Evolutionary conservation across 2,329 filamentous ascomycete genomes (phyloP), one percentile per base, ranked within the genome.

Genomic region (Talaromyces sp.): DNA sequence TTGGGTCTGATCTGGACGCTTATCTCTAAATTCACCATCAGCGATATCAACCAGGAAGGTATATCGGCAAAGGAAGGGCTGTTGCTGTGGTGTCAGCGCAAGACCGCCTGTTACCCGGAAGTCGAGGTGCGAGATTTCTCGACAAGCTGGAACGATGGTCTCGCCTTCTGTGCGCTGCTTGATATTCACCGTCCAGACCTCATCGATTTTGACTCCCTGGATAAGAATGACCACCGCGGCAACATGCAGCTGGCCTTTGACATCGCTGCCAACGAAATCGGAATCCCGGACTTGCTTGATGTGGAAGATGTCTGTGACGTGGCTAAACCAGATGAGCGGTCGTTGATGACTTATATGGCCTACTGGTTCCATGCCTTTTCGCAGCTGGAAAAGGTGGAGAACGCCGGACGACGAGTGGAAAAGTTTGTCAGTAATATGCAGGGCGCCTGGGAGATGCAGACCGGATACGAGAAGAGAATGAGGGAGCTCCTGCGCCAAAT

Each of bases 281-380:
- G 95, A 56, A 99, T 99, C 63, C 95, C 95, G 16, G 91, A 94
- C 70, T 82, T 99, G 73, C 85, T 99, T 63, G 95, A 99, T 75
- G 95, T 98, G 14, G 95, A 99, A 77, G 95, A 99, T 80, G 95
- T 99, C 23, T 96, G 92, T 75, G 95, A 99, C 74, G 94, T 99
- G 31, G 85, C 92, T 28, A 96, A 95, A 79, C 95, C 95, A 28
- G 95, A 99, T 74, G 95, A 99, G 78, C 89, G 92, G 69, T 96
- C 91, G 75, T 83, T 99, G 73, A 99, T 99, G 95, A 99, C 95
- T 0, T 99, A 99, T 76, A 99, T 99, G 70, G 95, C 95, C 66
- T 99, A 99, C 81, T 99, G 95, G 95, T 99, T 99, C 84, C 95
- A 99, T 74, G 95, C 95, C 69, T 99, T 99, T 75, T 98, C 94